Evolutionary conservation across 1,284 basidiomycete genomes (phyloP), one percentile per base, ranked within the genome.

Genomic region (Pascua sp.): DNA sequence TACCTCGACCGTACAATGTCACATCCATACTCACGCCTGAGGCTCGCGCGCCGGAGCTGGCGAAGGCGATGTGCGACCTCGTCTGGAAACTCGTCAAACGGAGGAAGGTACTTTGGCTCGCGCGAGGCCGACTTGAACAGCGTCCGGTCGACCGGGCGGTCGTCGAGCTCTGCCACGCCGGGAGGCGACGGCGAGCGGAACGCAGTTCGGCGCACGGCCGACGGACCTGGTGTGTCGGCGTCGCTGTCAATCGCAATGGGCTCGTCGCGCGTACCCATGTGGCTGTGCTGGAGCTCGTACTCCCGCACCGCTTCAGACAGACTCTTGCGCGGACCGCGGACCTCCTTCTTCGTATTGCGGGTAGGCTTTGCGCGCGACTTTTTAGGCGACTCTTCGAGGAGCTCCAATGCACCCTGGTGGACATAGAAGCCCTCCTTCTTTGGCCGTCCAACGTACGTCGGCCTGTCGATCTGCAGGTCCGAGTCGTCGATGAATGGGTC

Each of bases 401-500:
- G 75, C 5, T 90, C 90, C 8, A 95, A 87, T 61, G 89, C 85
- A 0, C 91, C 91, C 32, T 83, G 83, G 12, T 88, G 89, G 17
- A 97, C 92, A 69, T 94, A 96, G 79, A 94, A 97, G 1, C 94
- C 94, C 67, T 91, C 87, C 67, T 94, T 89, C 76, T 90, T 91
- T 2, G 93, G 94, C 76, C 92, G 87, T n/a, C 89, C 90, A 69
- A 91, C 90, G 77, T 86, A 90, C 2, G 89, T 91, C 1, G 92
- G 87, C 70, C 94, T 87, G 77, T 97, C 93, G 44, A 94, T 80
- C 17, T 85, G 86, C 54, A 96, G 82, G 72, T 98, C 94, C 0
- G 91, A 91, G 77, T 98, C 95, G 80, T 98, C 95, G 69, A 98
- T 97, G 78, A 98, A 98, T 0, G 91, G 89, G 77, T 98, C 95